These are phyloP conservation scores for Fomitopsis betulina DNA, from an alignment of 1,284 basidiomycete species.

Conservation along the genomic window DNA sequence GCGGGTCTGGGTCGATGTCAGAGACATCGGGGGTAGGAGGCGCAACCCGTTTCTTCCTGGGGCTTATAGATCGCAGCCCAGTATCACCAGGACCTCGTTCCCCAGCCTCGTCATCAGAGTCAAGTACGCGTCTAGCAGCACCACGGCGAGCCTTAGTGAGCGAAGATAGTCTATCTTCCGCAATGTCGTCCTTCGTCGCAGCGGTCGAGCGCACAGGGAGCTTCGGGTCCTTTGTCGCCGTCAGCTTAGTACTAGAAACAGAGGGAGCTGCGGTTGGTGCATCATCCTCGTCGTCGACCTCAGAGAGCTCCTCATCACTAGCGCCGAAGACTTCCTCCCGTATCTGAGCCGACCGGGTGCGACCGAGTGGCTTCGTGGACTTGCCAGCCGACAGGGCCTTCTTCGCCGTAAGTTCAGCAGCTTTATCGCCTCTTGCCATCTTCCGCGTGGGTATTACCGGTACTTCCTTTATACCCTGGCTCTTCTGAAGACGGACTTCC, in stretches of 20 bases:
- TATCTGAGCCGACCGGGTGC: conserved; percentile 18
- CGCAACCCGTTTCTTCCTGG: neutral
- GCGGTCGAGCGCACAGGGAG: neutral
- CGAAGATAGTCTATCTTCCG: neutral
- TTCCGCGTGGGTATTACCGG: neutral
- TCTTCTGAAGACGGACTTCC: too few relatives aligned
- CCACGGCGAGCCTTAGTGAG: neutral
- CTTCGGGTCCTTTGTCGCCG: neutral
- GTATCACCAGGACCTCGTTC: neutral
- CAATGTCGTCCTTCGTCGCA: neutral
- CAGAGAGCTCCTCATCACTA: conserved; percentile 29
- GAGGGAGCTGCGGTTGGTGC: neutral
- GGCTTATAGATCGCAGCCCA: neutral
- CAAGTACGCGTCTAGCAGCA: neutral
- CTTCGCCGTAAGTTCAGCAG: neutral
- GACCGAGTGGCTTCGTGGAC: conserved; percentile 4
- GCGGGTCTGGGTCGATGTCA: neutral
- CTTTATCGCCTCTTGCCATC: neutral
- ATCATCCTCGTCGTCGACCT: conserved; percentile 20
- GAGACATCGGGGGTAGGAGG: neutral
- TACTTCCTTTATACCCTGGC: too few relatives aligned
- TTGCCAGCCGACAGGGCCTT: neutral
- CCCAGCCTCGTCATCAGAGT: conserved; percentile 2
- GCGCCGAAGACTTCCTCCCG: conserved; percentile 25
- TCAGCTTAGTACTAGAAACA: too few relatives aligned